phyloP scores from a whole-genome alignment of 202 grass and related monocot genomes.

The Eragrostis tef region DNA sequence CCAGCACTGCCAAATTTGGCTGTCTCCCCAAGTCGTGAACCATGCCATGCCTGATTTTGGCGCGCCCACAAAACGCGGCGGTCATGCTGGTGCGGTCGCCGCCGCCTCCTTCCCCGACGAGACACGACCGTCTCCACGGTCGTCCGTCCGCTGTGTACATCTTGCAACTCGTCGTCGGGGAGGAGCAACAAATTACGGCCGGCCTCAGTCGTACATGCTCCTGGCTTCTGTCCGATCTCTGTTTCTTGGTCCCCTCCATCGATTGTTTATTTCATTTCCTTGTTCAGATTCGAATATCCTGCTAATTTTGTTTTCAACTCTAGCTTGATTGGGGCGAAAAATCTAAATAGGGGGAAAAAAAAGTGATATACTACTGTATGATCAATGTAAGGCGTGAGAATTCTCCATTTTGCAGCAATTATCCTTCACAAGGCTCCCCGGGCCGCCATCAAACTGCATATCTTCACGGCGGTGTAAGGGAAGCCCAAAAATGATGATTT shows the following conservation, averaged over 20 bases:
- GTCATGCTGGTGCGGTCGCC: neutral
- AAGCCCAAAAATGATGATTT: slow-evolving; percentile 39
- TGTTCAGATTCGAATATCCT: neutral
- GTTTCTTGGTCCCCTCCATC: neutral
- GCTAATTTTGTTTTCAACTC: neutral
- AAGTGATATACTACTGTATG: no score
- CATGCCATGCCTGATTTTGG: neutral
- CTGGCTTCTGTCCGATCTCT: neutral
- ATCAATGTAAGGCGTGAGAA: neutral
- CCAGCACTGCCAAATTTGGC: neutral
- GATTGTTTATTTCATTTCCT: no score
- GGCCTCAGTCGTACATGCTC: slow-evolving; percentile 33
- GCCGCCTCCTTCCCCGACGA: neutral
- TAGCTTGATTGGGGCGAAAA: no score
- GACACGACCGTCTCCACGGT: slow-evolving; percentile 21
- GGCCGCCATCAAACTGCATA: neutral
- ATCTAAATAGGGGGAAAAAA: no score
- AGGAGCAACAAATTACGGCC: slow-evolving; percentile 14
- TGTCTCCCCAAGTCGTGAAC: neutral
- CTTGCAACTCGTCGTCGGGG: slow-evolving; percentile 9
- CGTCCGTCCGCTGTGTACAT: neutral
- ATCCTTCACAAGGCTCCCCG: slow-evolving; percentile 2
- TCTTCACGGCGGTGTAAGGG: slow-evolving; percentile 11
- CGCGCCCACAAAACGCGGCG: slow-evolving; percentile 25
- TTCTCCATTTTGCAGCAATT: slow-evolving; percentile 8